A percentile compares a stretch with the other conserved stretches of the same genome.
Conservation (phyloP, 148 eudicot genomes). For the Simmondsia chinensis region DNA sequence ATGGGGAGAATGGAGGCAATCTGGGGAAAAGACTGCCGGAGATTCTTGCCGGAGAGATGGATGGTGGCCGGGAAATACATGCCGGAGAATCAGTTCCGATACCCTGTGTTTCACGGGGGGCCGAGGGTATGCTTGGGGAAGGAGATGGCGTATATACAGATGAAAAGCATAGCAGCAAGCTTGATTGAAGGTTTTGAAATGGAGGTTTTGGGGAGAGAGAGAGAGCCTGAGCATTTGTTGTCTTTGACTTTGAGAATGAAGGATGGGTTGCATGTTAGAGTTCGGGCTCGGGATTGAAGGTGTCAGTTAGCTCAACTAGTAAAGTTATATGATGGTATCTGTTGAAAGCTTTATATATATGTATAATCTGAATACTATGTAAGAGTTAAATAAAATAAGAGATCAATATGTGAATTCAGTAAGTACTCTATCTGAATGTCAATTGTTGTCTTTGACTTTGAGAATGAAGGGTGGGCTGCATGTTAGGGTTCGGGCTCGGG, state of each 20-base stretch:
- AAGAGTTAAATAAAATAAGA: no score
- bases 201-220: not conserved
- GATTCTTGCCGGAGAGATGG: slow-evolving; percentile 28
- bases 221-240: not conserved
- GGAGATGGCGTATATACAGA: slow-evolving; percentile 3
- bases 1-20: slow-evolving; percentile 29
- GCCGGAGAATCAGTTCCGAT: slow-evolving; percentile 5
- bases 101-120: not conserved
- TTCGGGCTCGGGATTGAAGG: no score
- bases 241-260: slow-evolving; percentile 3
- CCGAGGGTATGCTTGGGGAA: slow-evolving; percentile 5
- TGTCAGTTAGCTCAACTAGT: no score
- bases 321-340: no score
- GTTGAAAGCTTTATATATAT: no score
- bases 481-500: no score
- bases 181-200: not conserved
- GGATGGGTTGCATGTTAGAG: slow-evolving; percentile 3
- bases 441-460: slow-evolving; percentile 22
- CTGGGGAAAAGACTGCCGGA: slow-evolving; percentile 26
- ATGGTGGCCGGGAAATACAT: slow-evolving; percentile 7
- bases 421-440: no score
- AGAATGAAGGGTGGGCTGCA: slow-evolving; percentile 30
- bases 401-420: no score
- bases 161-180: slow-evolving; percentile 4
- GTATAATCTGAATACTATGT: no score